Percentiles rank a stretch among this genome's conserved stretches.
phyloP scores from a whole-genome alignment of 495 filamentous ascomycete genomes.

The Talaromyces adpressus region DNA sequence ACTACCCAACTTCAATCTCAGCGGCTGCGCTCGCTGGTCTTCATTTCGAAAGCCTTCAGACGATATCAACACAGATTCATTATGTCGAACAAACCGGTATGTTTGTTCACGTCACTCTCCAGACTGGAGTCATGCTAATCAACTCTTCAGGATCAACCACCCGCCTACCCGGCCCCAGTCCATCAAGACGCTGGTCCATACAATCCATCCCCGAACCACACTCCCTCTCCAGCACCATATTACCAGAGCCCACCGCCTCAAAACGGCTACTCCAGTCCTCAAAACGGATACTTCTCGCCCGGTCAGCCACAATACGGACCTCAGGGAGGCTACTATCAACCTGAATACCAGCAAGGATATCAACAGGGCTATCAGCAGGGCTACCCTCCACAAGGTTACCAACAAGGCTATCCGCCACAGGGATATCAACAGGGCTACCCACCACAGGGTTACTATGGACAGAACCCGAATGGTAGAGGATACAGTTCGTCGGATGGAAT shows the following conservation, averaged over 20 bases:
- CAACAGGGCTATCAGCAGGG: slow-evolving; percentile 27
- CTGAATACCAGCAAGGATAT: slow-evolving; percentile 26
- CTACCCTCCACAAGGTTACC: slow-evolving; percentile 26
- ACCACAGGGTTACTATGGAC: slow-evolving; percentile 33
- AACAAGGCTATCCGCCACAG: slow-evolving; percentile 31
- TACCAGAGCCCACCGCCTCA: slow-evolving; percentile 4
- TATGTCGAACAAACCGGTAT: slow-evolving; percentile 3
- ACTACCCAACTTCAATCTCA: not conserved
- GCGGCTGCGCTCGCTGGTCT: not conserved
- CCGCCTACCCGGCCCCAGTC: slow-evolving; percentile 5
- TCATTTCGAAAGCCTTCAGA: not conserved
- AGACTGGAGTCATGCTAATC: not conserved
- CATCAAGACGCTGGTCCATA: slow-evolving; percentile 9
- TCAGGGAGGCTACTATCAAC: slow-evolving; percentile 16
- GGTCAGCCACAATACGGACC: slow-evolving; percentile 6
- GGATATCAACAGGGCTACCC: slow-evolving; percentile 6
- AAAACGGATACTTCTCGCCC: slow-evolving; percentile 6
- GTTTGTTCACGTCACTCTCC: not conserved
- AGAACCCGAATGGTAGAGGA: slow-evolving; percentile 19
- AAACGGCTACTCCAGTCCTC: slow-evolving; percentile 7
- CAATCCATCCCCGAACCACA: not conserved
- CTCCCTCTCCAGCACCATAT: slow-evolving; percentile 7
- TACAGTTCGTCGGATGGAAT: slow-evolving; percentile 29
- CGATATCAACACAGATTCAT: not conserved
- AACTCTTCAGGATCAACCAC: slow-evolving; percentile 5